Conservation (phyloP, 345 rosid genomes). For the Eucalyptus sp. region DNA sequence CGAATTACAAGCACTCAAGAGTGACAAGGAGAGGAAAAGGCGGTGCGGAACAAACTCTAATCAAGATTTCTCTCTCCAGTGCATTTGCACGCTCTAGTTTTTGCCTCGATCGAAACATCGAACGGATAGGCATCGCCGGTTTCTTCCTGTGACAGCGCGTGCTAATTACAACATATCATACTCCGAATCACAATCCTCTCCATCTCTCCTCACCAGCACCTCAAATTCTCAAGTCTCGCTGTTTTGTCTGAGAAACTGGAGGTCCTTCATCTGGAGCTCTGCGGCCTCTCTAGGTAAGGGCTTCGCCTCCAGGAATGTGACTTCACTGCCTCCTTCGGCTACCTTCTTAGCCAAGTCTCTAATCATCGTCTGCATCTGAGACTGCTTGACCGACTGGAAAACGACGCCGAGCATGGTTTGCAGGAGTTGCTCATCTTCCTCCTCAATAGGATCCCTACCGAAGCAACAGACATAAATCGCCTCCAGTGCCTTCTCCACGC, state of each 20-base stretch:
- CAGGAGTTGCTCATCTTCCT: slow-evolving; percentile 62
- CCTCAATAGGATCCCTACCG: slow-evolving; percentile 54
- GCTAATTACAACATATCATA: background rate
- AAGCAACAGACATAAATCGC: slow-evolving; percentile 80
- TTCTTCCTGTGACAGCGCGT: background rate
- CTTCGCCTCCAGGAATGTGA: slow-evolving; percentile 25
- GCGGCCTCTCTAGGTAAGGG: slow-evolving; percentile 67
- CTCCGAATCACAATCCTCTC: background rate
- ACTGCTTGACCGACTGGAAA: slow-evolving; percentile 45
- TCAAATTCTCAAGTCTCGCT: slow-evolving; percentile 19
- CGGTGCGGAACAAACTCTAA: background rate
- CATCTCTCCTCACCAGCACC: background rate
- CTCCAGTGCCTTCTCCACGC: slow-evolving; percentile 83
- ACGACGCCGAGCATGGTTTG: slow-evolving; percentile 49
- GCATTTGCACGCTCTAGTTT: background rate
- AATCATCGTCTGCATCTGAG: slow-evolving; percentile 50
- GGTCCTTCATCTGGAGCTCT: slow-evolving; percentile 86
- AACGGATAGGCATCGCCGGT: background rate
- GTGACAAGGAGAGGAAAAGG: background rate
- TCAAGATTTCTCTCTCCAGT: background rate
- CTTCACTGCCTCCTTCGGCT: slow-evolving; percentile 48
- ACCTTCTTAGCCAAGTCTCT: slow-evolving; percentile 49
- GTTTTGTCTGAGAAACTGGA: slow-evolving; percentile 72
- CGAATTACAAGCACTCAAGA: background rate
- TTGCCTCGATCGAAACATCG: background rate